Conservation (phyloP, 768 basidiomycete species). For the Amylocystis lapponica region DNA sequence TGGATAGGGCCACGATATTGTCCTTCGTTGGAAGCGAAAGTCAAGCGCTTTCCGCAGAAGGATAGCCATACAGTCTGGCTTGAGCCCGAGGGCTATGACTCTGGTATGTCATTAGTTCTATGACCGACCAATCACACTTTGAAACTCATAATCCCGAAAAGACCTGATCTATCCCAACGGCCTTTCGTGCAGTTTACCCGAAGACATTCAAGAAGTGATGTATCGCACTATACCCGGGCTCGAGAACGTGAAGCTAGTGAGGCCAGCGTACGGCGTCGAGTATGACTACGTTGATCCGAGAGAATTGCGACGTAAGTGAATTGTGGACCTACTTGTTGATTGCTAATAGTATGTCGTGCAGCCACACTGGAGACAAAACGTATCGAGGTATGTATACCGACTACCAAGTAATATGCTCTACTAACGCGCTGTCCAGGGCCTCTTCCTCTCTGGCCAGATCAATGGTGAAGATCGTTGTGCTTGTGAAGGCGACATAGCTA, state of each 20-base stretch:
- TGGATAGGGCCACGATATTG: constrained; percentile 86
- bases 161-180: constrained; percentile 90
- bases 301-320: constrained; percentile 61
- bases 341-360: constrained; percentile 21
- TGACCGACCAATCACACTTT: too few relatives aligned
- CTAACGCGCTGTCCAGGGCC: constrained; percentile 50
- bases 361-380: constrained; percentile 84
- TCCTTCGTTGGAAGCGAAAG: constrained; percentile 85
- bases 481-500: neutral
- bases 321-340: neutral
- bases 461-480: constrained; percentile 45
- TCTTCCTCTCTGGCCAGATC: constrained; percentile 88
- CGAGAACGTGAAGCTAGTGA: constrained; percentile 77
- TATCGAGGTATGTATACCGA: constrained; percentile 43
- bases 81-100: constrained; percentile 89
- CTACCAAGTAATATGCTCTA: too few relatives aligned
- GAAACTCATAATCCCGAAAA: constrained; percentile 20
- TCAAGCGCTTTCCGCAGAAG: constrained; percentile 73
- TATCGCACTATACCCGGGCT: constrained; percentile 81
- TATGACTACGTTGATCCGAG: constrained; percentile 88
- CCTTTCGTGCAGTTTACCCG: constrained; percentile 81
- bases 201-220: constrained; percentile 79
- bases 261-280: constrained; percentile 89
- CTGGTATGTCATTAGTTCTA: constrained; percentile 42
- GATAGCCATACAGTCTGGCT: constrained; percentile 75